Conservation (phyloP, 768 basidiomycete species). For the Amanita thiersii region DNA sequence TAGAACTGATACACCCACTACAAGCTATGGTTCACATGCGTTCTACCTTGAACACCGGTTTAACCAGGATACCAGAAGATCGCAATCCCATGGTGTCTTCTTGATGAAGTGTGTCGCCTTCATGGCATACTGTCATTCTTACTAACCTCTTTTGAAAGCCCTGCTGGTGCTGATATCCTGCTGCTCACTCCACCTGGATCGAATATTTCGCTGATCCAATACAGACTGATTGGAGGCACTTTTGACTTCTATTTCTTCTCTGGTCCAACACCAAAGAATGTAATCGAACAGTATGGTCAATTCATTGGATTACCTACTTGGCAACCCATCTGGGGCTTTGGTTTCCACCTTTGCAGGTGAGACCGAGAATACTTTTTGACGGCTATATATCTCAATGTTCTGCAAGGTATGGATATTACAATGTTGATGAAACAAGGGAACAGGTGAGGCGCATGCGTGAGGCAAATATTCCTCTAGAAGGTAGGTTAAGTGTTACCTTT, state of each 20-base stretch:
- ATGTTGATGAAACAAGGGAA: slow-evolving; percentile 48
- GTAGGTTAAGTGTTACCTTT: no score
- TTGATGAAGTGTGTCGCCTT: slow-evolving; percentile 43
- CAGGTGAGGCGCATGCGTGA: slow-evolving; percentile 48
- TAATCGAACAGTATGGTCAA: slow-evolving; percentile 63
- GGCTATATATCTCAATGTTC: no score
- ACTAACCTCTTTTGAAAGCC: no score
- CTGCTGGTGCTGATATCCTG: slow-evolving; percentile 65
- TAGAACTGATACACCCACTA: slow-evolving; percentile 4
- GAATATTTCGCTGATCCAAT: slow-evolving; percentile 55
- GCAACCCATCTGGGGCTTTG: slow-evolving; percentile 72
- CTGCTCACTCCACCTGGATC: slow-evolving; percentile 51
- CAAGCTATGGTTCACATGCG: slow-evolving; percentile 65
- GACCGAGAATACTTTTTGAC: no score
- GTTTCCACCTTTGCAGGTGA: slow-evolving; percentile 70
- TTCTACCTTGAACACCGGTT: slow-evolving; percentile 71
- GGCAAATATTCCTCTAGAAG: slow-evolving; percentile 73
- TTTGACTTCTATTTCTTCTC: slow-evolving; percentile 76
- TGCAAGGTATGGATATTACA: slow-evolving; percentile 32
- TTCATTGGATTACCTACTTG: slow-evolving; percentile 63
- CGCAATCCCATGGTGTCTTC: slow-evolving; percentile 71
- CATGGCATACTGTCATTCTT: no score
- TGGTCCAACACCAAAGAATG: slow-evolving; percentile 46
- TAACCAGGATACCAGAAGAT: slow-evolving; percentile 36
- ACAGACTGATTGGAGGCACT: slow-evolving; percentile 66